Evolutionary conservation across 768 basidiomycete species (phyloP).

Genomic region (Lepiota brunneoincarnata): DNA sequence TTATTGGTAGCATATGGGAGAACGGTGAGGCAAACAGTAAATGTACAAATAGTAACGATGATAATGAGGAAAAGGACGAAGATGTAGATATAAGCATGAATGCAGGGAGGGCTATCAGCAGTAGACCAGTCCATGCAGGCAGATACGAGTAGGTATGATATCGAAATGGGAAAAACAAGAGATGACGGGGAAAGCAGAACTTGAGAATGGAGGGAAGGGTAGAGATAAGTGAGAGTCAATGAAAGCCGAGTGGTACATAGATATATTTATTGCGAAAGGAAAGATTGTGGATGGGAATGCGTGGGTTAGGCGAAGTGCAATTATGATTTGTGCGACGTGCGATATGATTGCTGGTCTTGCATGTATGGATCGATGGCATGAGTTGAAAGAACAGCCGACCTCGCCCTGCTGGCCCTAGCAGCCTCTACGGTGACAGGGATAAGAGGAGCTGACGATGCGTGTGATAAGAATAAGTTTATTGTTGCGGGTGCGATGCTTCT

Average conservation of each 20-base stretch:
- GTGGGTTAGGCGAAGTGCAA: constrained; percentile 10
- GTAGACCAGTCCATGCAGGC: constrained; percentile 5
- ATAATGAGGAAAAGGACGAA: constrained; percentile 9
- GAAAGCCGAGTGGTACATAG: constrained; percentile 17
- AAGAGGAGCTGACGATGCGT: constrained; percentile 21
- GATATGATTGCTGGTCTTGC: constrained; percentile 16
- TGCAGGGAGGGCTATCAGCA: constrained; percentile 3
- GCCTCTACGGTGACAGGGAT: constrained; percentile 41
- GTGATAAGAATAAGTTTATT: constrained; percentile 28
- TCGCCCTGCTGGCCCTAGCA: constrained; percentile 39
- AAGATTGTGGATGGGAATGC: constrained; percentile 14
- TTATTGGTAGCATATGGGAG: constrained; percentile 5
- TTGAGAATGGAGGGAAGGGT: constrained; percentile 13
- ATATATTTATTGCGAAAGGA: constrained; percentile 16
- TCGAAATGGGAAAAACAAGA: not conserved
- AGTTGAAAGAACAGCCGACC: constrained; percentile 15
- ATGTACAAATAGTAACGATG: constrained; percentile 13
- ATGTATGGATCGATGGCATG: constrained; percentile 19
- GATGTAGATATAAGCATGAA: constrained; percentile 12
- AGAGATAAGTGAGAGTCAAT: constrained; percentile 19
- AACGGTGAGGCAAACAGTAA: constrained; percentile 9
- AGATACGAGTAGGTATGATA: constrained; percentile 5
- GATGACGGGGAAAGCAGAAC: constrained; percentile 11
- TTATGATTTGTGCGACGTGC: constrained; percentile 14
- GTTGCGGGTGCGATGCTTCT: constrained; percentile 30